Percentiles rank a stretch among this genome's conserved stretches.
Evolutionary conservation across 345 rosid genomes (phyloP).

Genomic region (Angophora floribunda): DNA sequence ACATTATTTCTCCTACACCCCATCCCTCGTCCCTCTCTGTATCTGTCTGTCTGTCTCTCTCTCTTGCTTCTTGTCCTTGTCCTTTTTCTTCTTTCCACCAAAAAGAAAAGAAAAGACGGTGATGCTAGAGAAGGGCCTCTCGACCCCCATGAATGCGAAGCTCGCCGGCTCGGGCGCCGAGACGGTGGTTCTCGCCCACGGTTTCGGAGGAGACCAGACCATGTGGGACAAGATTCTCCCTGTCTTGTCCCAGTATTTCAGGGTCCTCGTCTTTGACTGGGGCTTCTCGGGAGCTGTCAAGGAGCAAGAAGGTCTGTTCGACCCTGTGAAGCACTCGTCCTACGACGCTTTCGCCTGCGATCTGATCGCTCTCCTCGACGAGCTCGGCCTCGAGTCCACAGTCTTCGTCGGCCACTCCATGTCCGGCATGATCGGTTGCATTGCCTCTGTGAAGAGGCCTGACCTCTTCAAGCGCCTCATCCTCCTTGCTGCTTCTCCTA

Average conservation of each 20-base stretch:
- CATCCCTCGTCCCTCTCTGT: not conserved
- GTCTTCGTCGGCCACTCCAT: constrained; percentile 77
- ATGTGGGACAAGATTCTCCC: constrained; percentile 56
- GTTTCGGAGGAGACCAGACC: constrained; percentile 66
- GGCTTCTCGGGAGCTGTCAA: constrained; percentile 53
- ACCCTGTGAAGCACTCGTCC: constrained; percentile 49
- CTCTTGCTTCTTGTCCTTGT: not conserved
- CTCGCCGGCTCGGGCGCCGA: constrained; percentile 37
- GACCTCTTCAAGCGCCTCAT: constrained; percentile 50
- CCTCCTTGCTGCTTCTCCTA: constrained; percentile 65
- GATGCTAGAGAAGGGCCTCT: constrained; percentile 23
- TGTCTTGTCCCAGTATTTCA: constrained; percentile 23
- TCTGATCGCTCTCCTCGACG: constrained; percentile 48
- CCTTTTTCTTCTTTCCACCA: not conserved
- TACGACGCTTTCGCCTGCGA: constrained; percentile 51
- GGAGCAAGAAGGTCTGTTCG: constrained; percentile 34
- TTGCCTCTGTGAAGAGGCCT: constrained; percentile 69
- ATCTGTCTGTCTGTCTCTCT: not conserved
- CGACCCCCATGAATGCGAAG: constrained; percentile 52
- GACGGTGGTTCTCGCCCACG: constrained; percentile 52
- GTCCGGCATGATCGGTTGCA: constrained; percentile 79
- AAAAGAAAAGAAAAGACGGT: constrained; percentile 6
- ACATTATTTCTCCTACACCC: not conserved
- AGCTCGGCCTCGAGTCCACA: constrained; percentile 22
- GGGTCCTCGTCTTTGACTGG: constrained; percentile 72